Base-by-base conservation (phyloP, 202 grass and related monocot genomes). In the Panicum virgatum region DNA sequence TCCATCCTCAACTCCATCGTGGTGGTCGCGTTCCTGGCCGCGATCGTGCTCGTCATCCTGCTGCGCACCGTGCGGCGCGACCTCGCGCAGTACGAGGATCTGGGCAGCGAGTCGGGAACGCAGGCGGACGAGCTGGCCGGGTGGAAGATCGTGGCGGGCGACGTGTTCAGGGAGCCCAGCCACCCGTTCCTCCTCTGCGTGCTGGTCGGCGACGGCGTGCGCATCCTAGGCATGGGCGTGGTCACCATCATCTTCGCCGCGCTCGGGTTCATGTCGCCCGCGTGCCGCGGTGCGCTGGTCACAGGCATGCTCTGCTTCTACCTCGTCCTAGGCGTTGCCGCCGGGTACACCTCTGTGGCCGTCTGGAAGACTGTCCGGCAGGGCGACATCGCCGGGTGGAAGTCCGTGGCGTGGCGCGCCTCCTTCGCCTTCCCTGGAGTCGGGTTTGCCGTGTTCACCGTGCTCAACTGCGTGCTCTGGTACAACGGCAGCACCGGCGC, bases 191-290 rank as follows among this genome's bases (percentile, higher is more conserved):
- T 88, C 30, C 89, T 88, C 18, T 87, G 85, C 32, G 85, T 91
- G 1, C 43, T 88, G 18, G 75, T 82, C 15, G 85, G 89, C 23
- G 89, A 91, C 5, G 89, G 81, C 18, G 85, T 85, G 34, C 85
- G 82, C 57, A 87, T 87, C 27, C 81, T 87, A 1, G 65, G 63
- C 51, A 91, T 91, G 89, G 77, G 46, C 29, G 66, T 73, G 47
- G 81, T 76, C 47, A 91, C 85, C 71, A 91, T 91, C 66, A 30
- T 91, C 12, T 91, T 84, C 40, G 85, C 85, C 5, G 89, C 89
- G 5, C 89, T 91, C 14, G 85, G 89, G 38, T 91, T 91, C 89
- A 84, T 91, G 89, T 87, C 89, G 1, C 89, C 85, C 3, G 85
- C 81, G 23, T 87, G 76, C 30, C 75, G 81, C 3, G 89, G 89